Percentiles rank a stretch among this genome's conserved stretches.
These are phyloP conservation scores for Nigrospora sphaerica DNA, from an alignment of 2,329 filamentous ascomycete genomes.

Conservation along the genomic window DNA sequence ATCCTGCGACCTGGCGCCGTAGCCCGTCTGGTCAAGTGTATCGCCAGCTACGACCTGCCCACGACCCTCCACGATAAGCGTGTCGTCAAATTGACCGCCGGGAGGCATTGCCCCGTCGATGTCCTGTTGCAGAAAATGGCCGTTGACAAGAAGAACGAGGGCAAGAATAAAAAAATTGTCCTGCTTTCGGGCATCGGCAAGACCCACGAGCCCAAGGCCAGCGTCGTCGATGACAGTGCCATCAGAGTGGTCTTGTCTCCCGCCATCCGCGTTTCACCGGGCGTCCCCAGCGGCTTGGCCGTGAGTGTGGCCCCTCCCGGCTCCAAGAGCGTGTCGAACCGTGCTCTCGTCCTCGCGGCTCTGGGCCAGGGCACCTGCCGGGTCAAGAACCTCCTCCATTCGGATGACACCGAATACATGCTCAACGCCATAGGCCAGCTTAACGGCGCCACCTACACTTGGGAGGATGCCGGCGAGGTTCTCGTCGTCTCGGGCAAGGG, in stretches of 20 bases:
- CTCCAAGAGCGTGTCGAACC: conserved; percentile 96
- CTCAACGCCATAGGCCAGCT: conserved; percentile 81
- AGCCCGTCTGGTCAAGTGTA: conserved; percentile 83
- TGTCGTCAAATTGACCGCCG: conserved; percentile 74
- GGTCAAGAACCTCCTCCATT: conserved; percentile 88
- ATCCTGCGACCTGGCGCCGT: conserved; percentile 81
- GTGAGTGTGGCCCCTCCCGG: conserved; percentile 83
- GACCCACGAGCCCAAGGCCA: conserved; percentile 81
- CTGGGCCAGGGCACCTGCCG: conserved; percentile 80
- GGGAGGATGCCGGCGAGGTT: conserved; percentile 91
- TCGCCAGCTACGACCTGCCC: conserved; percentile 87
- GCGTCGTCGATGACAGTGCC: conserved; percentile 76
- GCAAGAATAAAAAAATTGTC: conserved; percentile 91
- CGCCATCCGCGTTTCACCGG: conserved; percentile 66
- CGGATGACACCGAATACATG: conserved; percentile 97
- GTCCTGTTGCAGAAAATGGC: conserved; percentile 87
- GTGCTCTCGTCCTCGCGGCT: conserved; percentile 87
- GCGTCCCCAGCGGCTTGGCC: conserved; percentile 56
- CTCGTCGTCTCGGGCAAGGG: conserved; percentile 86
- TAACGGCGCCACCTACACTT: conserved; percentile 80
- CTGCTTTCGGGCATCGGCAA: conserved; percentile 84
- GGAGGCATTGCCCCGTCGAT: conserved; percentile 82
- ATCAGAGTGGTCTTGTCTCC: conserved; percentile 80
- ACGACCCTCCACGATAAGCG: conserved; percentile 78
- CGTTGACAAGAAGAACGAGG: conserved; percentile 98